Conservation (phyloP, 371 early-diverging fungal species). For the Mucor indicus region DNA sequence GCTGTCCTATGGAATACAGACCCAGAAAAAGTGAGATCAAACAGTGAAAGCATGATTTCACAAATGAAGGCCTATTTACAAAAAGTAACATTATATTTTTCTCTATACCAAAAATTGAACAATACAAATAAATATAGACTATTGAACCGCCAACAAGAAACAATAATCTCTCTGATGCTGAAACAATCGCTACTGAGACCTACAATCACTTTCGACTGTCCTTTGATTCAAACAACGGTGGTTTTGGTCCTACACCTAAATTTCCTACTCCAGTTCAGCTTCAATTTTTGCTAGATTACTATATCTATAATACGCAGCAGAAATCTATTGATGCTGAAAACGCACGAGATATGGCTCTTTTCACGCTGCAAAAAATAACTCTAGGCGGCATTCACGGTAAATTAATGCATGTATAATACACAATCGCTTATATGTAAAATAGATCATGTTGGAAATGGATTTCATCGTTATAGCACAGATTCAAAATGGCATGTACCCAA, state of each 20-base stretch:
- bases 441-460: conserved; percentile 16
- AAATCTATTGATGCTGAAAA: conserved; percentile 27
- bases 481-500: conserved; percentile 51
- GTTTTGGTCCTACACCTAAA: conserved; percentile 63
- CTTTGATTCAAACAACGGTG: conserved; percentile 56
- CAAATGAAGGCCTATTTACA: conserved; percentile 38
- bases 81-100: conserved; percentile 3
- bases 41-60: conserved; percentile 37
- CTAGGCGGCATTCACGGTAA: conserved; percentile 65
- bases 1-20: conserved; percentile 43
- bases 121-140: no score
- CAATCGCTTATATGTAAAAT: neutral
- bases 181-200: conserved; percentile 19
- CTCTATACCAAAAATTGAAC: neutral
- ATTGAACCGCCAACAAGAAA: no score
- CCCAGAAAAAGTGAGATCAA: conserved; percentile 32
- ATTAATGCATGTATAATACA: neutral
- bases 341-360: conserved; percentile 57
- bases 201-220: conserved; percentile 36
- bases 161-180: no score
- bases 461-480: conserved; percentile 41
- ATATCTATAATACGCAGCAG: conserved; percentile 30
- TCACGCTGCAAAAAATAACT: conserved; percentile 56
- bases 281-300: conserved; percentile 52
- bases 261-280: conserved; percentile 65